A percentile compares a stretch with the other conserved stretches of the same genome.
Conservation (phyloP, 495 filamentous ascomycete genomes). For the Copromyces sp. region DNA sequence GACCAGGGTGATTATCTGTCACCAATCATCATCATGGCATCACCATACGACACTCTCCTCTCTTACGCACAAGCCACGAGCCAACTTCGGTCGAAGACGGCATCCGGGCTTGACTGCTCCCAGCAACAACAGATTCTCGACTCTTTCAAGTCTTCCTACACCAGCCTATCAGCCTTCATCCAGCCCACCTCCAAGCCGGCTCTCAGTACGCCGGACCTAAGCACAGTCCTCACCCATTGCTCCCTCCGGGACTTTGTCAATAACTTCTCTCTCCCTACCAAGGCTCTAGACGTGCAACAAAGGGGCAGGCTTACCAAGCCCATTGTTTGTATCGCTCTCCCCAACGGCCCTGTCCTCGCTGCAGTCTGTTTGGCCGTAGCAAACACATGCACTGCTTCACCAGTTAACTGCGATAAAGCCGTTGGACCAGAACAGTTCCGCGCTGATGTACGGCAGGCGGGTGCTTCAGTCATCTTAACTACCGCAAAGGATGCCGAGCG, state of each 20-base stretch:
- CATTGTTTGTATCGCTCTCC: conserved; percentile 23
- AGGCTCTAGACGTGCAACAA: not conserved
- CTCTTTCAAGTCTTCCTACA: not conserved
- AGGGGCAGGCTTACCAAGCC: conserved; percentile 11
- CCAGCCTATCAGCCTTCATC: not conserved
- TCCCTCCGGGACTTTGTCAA: not conserved
- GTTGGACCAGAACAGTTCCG: conserved; percentile 16
- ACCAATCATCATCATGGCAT: not conserved
- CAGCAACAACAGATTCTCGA: not conserved
- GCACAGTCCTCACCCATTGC: not conserved
- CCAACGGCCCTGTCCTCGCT: conserved; percentile 27
- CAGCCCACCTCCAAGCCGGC: not conserved
- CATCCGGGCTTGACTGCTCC: not conserved
- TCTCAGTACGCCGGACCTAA: not conserved
- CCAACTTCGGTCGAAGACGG: not conserved
- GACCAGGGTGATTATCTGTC: not conserved
- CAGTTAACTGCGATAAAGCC: conserved; percentile 16
- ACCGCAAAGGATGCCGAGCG: conserved; percentile 4
- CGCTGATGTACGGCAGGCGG: conserved; percentile 14
- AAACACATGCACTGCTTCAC: conserved; percentile 24
- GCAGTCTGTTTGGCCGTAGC: conserved; percentile 20
- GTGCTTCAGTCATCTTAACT: conserved; percentile 9
- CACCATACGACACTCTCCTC: not conserved
- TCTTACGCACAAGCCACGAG: not conserved
- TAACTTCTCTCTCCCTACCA: not conserved